A percentile compares a stretch with the other conserved stretches of the same genome.
These are phyloP conservation scores for Tylopilus subfusipes DNA, from an alignment of 768 basidiomycete genomes.

Conservation along the genomic window DNA sequence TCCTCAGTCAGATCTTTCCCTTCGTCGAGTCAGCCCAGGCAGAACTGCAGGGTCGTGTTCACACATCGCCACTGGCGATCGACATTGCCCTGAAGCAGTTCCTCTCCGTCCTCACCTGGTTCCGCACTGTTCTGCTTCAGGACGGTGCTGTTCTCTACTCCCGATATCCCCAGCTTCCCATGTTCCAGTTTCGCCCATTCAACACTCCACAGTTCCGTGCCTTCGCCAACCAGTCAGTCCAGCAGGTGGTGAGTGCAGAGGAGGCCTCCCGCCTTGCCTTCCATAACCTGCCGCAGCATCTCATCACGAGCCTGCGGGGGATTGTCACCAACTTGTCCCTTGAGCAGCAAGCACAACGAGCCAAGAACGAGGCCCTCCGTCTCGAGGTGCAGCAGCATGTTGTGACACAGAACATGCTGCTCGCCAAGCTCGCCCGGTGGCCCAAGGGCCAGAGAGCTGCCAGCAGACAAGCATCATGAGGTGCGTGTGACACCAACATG, in stretches of 20 bases:
- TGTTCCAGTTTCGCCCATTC: conserved; percentile 31
- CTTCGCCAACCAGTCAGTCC: background rate
- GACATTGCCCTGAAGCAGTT: conserved; percentile 26
- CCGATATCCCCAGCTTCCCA: conserved; percentile 11
- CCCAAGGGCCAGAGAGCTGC: background rate
- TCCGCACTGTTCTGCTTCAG: conserved; percentile 33
- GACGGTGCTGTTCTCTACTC: conserved; percentile 32
- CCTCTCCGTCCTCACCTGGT: conserved; percentile 22
- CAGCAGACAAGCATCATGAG: background rate
- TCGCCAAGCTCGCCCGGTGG: background rate
- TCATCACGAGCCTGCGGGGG: background rate
- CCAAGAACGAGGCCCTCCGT: background rate
- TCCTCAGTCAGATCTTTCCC: too few relatives aligned
- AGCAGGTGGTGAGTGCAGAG: conserved; percentile 17
- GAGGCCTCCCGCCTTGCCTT: conserved; percentile 11
- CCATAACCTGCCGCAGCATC: conserved; percentile 23
- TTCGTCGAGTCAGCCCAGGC: background rate
- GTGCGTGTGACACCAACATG: background rate
- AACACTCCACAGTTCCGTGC: conserved; percentile 6
- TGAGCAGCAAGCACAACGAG: background rate
- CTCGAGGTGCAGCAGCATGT: background rate
- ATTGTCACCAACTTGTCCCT: background rate
- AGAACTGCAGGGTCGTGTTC: background rate
- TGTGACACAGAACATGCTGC: background rate
- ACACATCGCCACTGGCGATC: background rate